A percentile compares a stretch with the other conserved stretches of the same genome.
Evolutionary conservation across 257 asterid genomes (phyloP).

Genomic region (Scutellaria galericulata): DNA sequence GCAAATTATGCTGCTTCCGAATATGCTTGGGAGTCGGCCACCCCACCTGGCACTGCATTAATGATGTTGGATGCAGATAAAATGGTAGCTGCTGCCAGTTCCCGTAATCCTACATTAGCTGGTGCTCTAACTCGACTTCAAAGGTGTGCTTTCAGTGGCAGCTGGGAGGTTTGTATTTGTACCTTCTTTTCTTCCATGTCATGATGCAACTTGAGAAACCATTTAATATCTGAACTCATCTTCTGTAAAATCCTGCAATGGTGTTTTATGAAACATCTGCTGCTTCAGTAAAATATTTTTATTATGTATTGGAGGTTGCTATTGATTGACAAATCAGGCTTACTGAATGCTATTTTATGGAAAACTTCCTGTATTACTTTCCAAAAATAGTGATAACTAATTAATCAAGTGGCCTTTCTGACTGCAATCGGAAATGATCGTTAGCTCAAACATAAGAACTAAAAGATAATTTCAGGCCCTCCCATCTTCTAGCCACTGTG

Average conservation of each 20-base stretch:
- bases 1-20: slow-evolving; percentile 99
- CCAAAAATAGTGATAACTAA: not conserved
- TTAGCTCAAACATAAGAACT: slow-evolving; percentile 5
- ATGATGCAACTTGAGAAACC: slow-evolving; percentile 14
- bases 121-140: slow-evolving; percentile 99
- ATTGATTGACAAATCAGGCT: slow-evolving; percentile 16
- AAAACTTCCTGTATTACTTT: slow-evolving; percentile 1
- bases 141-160: slow-evolving; percentile 97
- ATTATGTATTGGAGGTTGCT: slow-evolving; percentile 23
- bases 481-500: slow-evolving; percentile 16
- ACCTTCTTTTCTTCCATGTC: slow-evolving; percentile 32
- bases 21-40: slow-evolving; percentile 99
- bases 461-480: not conserved
- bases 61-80: slow-evolving; percentile 99
- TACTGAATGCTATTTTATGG: slow-evolving; percentile 1
- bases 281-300: slow-evolving; percentile 21
- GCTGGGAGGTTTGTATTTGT: slow-evolving; percentile 86
- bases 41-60: slow-evolving; percentile 99
- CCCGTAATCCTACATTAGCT: slow-evolving; percentile 97
- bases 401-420: slow-evolving; percentile 12
- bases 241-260: slow-evolving; percentile 26
- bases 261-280: slow-evolving; percentile 15
- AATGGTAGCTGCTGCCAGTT: slow-evolving; percentile 99
- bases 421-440: slow-evolving; percentile 1
- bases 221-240: slow-evolving; percentile 25